Conservation (phyloP, 2,329 filamentous ascomycete genomes). For the Colletotrichum sp. region DNA sequence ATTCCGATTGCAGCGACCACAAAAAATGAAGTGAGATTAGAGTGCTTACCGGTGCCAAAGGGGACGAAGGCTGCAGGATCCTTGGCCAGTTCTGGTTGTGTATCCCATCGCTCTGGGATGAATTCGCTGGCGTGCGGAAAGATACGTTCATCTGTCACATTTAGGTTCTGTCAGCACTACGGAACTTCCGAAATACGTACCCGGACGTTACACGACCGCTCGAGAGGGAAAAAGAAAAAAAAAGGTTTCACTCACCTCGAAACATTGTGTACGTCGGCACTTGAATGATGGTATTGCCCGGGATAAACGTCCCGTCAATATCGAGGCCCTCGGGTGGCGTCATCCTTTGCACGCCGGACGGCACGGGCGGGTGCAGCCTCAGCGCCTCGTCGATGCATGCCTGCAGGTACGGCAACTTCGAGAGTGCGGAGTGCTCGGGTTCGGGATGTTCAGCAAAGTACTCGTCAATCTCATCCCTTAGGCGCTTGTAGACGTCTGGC, state of each 20-base stretch:
- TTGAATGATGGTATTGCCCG: constrained; percentile 38
- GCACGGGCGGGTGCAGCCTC: constrained; percentile 40
- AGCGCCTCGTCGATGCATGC: constrained; percentile 45
- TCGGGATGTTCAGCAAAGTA: constrained; percentile 14
- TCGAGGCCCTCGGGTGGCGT: constrained; percentile 41
- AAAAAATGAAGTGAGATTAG: not conserved
- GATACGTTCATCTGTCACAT: constrained; percentile 16
- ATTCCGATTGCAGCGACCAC: not conserved
- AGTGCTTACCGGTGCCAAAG: constrained; percentile 29
- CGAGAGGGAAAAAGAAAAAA: not conserved
- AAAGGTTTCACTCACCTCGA: constrained; percentile 13
- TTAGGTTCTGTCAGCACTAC: not conserved
- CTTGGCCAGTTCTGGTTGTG: constrained; percentile 20
- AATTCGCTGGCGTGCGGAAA: constrained; percentile 27
- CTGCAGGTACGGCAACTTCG: constrained; percentile 32
- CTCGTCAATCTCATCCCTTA: constrained; percentile 22
- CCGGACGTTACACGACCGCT: not conserved
- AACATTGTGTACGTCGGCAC: constrained; percentile 30
- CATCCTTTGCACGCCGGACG: constrained; percentile 35
- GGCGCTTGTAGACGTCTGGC: not conserved
- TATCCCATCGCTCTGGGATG: constrained; percentile 28
- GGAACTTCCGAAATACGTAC: not conserved
- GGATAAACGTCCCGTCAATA: constrained; percentile 36
- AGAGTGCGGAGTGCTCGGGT: constrained; percentile 23
- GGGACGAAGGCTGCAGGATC: constrained; percentile 29